Percentiles rank a stretch among this genome's conserved stretches.
phyloP scores from a whole-genome alignment of 768 basidiomycete genomes.

The Russula earlei region DNA sequence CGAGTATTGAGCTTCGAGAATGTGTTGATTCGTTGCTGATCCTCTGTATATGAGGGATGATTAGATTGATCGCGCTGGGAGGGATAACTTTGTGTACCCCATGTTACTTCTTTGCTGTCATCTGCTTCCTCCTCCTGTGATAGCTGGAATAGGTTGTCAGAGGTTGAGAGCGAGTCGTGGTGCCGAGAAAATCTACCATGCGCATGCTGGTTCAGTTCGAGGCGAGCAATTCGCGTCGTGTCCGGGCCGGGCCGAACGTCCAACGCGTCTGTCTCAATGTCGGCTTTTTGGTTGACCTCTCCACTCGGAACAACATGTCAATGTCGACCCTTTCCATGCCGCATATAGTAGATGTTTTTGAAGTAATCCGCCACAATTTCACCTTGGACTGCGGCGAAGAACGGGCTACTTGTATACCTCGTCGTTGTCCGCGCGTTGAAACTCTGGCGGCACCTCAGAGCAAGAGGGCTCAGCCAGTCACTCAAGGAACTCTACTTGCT shows the following conservation, averaged over 20 bases:
- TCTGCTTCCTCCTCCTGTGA: constrained; percentile 70
- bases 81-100: constrained; percentile 44
- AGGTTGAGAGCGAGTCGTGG: background rate
- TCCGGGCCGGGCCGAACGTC: too few relatives aligned
- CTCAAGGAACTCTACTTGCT: constrained; percentile 44
- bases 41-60: constrained; percentile 32
- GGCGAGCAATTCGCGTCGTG: too few relatives aligned
- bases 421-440: constrained; percentile 43
- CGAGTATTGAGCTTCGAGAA: constrained; percentile 90
- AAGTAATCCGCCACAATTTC: background rate
- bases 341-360: constrained; percentile 6
- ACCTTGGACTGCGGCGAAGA: constrained; percentile 42
- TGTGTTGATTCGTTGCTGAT: constrained; percentile 83
- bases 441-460: constrained; percentile 51
- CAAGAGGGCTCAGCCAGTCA: constrained; percentile 45
- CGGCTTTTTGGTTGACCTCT: background rate
- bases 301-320: background rate
- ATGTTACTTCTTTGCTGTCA: constrained; percentile 70
- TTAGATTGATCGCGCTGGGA: background rate
- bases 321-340: constrained; percentile 11
- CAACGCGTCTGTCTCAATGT: too few relatives aligned
- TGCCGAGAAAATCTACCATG: constrained; percentile 35
- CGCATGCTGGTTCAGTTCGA: constrained; percentile 34
- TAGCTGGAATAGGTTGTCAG: constrained; percentile 36
- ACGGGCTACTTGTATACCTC: constrained; percentile 50